phyloP scores from a whole-genome alignment of 2,329 filamentous ascomycete species.

The Fusarium sp. region DNA sequence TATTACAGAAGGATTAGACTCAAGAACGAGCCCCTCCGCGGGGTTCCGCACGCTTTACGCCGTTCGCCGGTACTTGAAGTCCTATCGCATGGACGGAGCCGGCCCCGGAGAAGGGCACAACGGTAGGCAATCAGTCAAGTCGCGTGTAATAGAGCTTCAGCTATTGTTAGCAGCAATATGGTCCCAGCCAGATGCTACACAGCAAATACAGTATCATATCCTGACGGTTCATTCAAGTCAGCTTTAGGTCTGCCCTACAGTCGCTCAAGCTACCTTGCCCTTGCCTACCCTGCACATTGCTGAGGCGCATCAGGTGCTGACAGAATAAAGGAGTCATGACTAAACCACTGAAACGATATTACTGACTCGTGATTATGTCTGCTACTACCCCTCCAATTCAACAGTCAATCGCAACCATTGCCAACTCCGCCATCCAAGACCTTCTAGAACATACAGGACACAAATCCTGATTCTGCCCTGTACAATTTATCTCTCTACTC shows the following conservation, averaged over 20 bases:
- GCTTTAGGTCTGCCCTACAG: background rate
- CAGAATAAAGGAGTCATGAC: conserved; percentile 21
- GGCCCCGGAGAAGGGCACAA: background rate
- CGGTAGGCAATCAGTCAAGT: background rate
- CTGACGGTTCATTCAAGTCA: background rate
- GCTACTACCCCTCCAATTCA: conserved; percentile 32
- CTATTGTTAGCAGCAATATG: background rate
- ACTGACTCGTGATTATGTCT: conserved; percentile 20
- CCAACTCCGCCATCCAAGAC: conserved; percentile 38
- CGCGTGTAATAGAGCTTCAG: background rate
- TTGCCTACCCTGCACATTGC: background rate
- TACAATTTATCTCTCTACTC: background rate
- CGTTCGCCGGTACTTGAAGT: conserved; percentile 8
- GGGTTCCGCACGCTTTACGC: conserved; percentile 25
- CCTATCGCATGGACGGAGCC: conserved; percentile 16
- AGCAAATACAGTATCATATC: background rate
- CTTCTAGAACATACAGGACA: conserved; percentile 42
- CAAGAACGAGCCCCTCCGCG: background rate
- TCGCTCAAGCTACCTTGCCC: background rate
- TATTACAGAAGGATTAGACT: background rate
- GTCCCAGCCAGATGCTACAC: background rate
- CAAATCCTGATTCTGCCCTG: conserved; percentile 26
- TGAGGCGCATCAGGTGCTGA: conserved; percentile 1
- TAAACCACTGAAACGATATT: rapidly evolving
- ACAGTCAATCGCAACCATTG: background rate